Base-by-base conservation (phyloP, 2,329 filamentous ascomycete genomes). In the Colletotrichum abscissum region DNA sequence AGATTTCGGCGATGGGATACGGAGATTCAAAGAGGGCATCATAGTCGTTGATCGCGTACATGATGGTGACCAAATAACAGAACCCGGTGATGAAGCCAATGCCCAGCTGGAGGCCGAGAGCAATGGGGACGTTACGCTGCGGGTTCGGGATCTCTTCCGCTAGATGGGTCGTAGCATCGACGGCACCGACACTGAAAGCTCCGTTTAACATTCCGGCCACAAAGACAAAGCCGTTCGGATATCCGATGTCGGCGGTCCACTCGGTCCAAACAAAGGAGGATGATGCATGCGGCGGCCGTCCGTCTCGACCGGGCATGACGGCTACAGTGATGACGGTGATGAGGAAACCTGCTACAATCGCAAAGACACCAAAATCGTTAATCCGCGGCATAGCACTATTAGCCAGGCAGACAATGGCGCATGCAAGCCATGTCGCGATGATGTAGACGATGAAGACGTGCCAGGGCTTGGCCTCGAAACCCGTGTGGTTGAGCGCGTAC, bases 1-100 rank as follows among this genome's bases (percentile, higher is more conserved):
- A 94, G 71, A 94, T 91, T 65, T 91, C 89, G 7, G 91, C 89
- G 14, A 93, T 88, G 0, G 92, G 92, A 76, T 91, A 92, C 3
- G 86, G 81, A 38, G 86, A 87, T 69, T 83, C 82, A 22, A 86
- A 83, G 8, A 82, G 78, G 59, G 89, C 84, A 58, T 91, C 86
- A 26, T 86, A 84, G 76, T 89, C 85, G 72, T 91, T 85, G 77
- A 91, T 89, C 72, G 86, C 81, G 81, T 92, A 92, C 81, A 92
- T 85, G 74, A 89, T 82, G 49, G 88, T 81, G 16, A 90, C 82
- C 2, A 89, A 80, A 73, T 89, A 89, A 69, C 83, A 80, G 26
- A 91, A 85, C 0, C 88, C 86, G 0, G 89, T 87, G 11, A 88
- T 69, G 52, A 91, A 89, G 0, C 86, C 86, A 7, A 87, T 85